Evolutionary conservation across 202 grass and related monocot species (phyloP), one percentile per base, ranked within the genome.

Genomic region (Musa balbisiana): DNA sequence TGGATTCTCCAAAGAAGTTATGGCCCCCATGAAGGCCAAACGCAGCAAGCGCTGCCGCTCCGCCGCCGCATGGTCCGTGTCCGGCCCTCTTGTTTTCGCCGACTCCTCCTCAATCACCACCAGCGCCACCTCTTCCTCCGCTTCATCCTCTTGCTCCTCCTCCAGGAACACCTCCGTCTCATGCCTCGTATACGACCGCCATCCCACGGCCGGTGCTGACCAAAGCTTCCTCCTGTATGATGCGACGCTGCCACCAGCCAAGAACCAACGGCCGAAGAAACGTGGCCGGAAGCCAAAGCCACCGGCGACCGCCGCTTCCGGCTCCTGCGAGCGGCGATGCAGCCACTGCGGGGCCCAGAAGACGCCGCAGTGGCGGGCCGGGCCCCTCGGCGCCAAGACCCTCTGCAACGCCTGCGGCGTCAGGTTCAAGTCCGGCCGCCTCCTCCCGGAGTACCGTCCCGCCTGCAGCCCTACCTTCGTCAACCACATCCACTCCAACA

Each of bases 301-400:
- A 0, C 77, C 60, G 2, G 49, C 60, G 0, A 33, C 73, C 2
- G 62, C 19, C 9, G 59, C 49, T 55, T 23, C 70, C 49, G 53
- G 49, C 2, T 52, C 52, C 5, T 71, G 82, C 49, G 92, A 96
- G 81, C 79, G 92, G 9, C 81, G 92, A 55, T 96, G 92, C 85
- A 96, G 89, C 81, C 92, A 96, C 92, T 96, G 92, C 64, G 92
- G 92, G 49, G 92, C 92, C 3, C 83, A 92, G 64, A 96, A 96
- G 85, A 96, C 92, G 12, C 92, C 92, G 51, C 92, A 96, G 79
- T 96, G 92, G 92, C 85, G 92, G 12, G 89, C 89, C 0, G 92
- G 92, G 1, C 92, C 92, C 0, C 81, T 88, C 62, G 92, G 92
- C 53, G 81, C 83, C n/a, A n/a, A n/a, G n/a, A n/a, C n/a, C n/a